Conservation (phyloP, 2,329 filamentous ascomycete species). For the Alternaria infectoria region DNA sequence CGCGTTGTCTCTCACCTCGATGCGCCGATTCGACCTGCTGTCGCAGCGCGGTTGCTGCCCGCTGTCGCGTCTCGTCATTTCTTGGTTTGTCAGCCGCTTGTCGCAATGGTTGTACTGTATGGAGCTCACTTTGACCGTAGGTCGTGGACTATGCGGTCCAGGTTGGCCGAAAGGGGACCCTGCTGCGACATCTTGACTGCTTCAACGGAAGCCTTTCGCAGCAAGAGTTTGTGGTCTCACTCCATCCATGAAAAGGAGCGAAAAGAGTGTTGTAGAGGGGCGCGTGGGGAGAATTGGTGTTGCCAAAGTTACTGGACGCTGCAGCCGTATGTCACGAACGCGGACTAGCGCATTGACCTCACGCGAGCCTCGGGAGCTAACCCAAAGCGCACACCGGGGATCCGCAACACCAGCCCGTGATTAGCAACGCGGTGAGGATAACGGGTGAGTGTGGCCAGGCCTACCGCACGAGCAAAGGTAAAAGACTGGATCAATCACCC, state of each 20-base stretch:
- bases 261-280: slow-evolving; percentile 12
- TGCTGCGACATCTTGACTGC: slow-evolving; percentile 47
- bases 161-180: slow-evolving; percentile 38
- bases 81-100: slow-evolving; percentile 36
- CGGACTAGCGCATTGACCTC: slow-evolving; percentile 25
- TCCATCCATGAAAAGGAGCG: slow-evolving; percentile 44
- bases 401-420: neutral
- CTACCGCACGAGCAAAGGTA: neutral
- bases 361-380: slow-evolving; percentile 14
- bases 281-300: slow-evolving; percentile 18
- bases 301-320: slow-evolving; percentile 22
- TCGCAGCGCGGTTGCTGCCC: slow-evolving; percentile 52
- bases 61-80: slow-evolving; percentile 53
- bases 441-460: neutral
- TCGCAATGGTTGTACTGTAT: neutral
- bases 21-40: slow-evolving; percentile 53
- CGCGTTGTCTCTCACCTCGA: slow-evolving; percentile 48
- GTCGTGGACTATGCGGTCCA: slow-evolving; percentile 63
- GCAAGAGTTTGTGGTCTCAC: slow-evolving; percentile 22
- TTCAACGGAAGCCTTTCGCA: slow-evolving; percentile 45
- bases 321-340: slow-evolving; percentile 23
- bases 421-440: slow-evolving; percentile 5
- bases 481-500: neutral
- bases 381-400: slow-evolving; percentile 13
- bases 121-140: slow-evolving; percentile 61